These are phyloP conservation scores for Beauveria sp. DNA, from an alignment of 2,329 filamentous ascomycete species.

Conservation along the genomic window DNA sequence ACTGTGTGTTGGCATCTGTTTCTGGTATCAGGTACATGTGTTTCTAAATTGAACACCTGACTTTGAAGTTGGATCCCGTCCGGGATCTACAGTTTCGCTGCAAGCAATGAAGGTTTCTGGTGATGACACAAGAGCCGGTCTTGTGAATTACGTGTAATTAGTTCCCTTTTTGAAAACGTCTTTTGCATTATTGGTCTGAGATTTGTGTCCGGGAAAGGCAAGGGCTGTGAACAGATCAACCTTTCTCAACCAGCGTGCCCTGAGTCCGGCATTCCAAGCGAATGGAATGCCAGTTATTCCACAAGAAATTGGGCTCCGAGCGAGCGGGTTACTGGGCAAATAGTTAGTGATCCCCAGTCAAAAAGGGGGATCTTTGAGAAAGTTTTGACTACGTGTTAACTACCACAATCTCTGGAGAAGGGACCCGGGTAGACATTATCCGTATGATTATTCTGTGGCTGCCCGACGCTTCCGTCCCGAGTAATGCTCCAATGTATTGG, in stretches of 20 bases:
- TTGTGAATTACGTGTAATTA: not conserved
- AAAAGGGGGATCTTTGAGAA: too few species aligned
- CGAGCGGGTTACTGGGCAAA: too few species aligned
- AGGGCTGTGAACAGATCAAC: not conserved
- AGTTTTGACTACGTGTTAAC: not conserved
- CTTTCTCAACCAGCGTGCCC: too few species aligned
- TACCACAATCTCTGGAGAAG: not conserved
- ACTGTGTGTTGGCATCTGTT: not conserved
- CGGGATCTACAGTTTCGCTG: not conserved
- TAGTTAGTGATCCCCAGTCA: too few species aligned
- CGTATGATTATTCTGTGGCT: not conserved
- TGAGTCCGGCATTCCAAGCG: not conserved
- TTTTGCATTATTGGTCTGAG: not conserved
- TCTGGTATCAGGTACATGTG: not conserved
- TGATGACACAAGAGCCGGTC: not conserved
- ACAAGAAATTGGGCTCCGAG: too few species aligned
- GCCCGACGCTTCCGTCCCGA: not conserved
- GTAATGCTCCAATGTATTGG: conserved; percentile 4
- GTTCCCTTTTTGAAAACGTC: not conserved
- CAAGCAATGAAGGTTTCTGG: not conserved
- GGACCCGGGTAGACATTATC: not conserved
- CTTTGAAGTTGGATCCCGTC: not conserved
- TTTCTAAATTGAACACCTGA: not conserved
- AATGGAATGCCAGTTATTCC: not conserved
- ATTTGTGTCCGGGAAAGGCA: not conserved